These are phyloP conservation scores for Breynia disticha DNA, from an alignment of 441 rosid genomes.

Conservation along the genomic window DNA sequence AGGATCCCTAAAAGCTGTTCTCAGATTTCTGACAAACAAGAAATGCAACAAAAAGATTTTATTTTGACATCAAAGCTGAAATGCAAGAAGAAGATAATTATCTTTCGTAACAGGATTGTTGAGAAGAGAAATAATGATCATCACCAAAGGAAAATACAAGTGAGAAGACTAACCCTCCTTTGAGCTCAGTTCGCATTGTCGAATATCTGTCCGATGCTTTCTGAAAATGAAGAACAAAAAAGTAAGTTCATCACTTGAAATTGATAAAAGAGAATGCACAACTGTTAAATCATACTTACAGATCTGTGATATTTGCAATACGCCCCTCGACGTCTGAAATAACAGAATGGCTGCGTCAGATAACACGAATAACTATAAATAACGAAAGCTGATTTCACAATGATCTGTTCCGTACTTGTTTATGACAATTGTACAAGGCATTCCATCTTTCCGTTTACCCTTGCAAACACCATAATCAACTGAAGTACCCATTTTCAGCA, in stretches of 20 bases:
- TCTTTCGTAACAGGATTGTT: not conserved
- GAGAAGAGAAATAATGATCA: not conserved
- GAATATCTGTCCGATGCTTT: conserved; percentile 61
- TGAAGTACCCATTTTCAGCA: conserved; percentile 68
- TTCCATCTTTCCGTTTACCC: conserved; percentile 73
- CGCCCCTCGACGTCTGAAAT: conserved; percentile 62
- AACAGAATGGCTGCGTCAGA: conserved; percentile 17
- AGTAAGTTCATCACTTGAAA: conserved; percentile 10
- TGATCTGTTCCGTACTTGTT: conserved; percentile 57
- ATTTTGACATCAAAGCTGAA: not conserved
- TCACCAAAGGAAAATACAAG: not conserved
- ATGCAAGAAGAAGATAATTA: conserved; percentile 1
- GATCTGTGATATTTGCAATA: conserved; percentile 66
- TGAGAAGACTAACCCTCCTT: conserved; percentile 70
- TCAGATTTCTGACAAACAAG: conserved; percentile 42
- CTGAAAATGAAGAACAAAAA: conserved; percentile 25
- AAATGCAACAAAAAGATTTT: not conserved
- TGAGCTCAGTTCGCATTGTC: conserved; percentile 56
- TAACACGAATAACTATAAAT: not conserved
- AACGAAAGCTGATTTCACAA: no score
- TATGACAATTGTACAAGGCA: conserved; percentile 54
- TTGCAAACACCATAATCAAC: conserved; percentile 87
- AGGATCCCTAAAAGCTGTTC: conserved; percentile 50
- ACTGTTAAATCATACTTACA: conserved; percentile 29
- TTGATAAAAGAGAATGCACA: conserved; percentile 12